Evolutionary conservation across 2,329 filamentous ascomycete species (phyloP).

Genomic region (Ceratocystis lukuohia): DNA sequence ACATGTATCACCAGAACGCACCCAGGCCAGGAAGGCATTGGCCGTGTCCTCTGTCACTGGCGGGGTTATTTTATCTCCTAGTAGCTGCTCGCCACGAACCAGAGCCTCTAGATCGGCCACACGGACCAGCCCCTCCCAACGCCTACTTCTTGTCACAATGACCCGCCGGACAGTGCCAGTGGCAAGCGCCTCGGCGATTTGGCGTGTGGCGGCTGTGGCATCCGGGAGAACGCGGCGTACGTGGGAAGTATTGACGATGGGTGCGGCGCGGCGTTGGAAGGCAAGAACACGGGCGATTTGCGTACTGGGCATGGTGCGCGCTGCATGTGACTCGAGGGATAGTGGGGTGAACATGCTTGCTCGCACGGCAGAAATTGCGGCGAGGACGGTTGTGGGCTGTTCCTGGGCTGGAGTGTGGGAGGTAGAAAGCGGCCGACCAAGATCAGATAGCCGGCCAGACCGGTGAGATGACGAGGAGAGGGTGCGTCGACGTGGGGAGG

Average conservation of each 20-base stretch:
- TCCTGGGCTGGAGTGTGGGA: background rate
- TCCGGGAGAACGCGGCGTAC: slow-evolving; percentile 49
- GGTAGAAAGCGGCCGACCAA: background rate
- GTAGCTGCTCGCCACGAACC: slow-evolving; percentile 26
- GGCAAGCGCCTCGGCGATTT: slow-evolving; percentile 47
- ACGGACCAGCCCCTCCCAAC: slow-evolving; percentile 53
- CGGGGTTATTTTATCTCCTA: slow-evolving; percentile 21
- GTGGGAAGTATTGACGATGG: slow-evolving; percentile 52
- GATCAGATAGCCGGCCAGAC: background rate
- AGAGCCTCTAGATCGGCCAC: slow-evolving; percentile 38
- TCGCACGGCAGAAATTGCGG: slow-evolving; percentile 51
- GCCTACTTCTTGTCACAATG: slow-evolving; percentile 36
- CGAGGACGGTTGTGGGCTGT: slow-evolving; percentile 26
- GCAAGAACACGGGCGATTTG: slow-evolving; percentile 51
- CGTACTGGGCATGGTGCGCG: slow-evolving; percentile 49
- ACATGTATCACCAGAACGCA: slow-evolving; percentile 22
- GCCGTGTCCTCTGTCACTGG: slow-evolving; percentile 27
- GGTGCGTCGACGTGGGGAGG: background rate
- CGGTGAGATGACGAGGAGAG: background rate
- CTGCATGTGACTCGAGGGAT: slow-evolving; percentile 36
- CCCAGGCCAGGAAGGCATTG: slow-evolving; percentile 35
- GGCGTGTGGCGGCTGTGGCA: slow-evolving; percentile 53
- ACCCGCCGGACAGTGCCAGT: slow-evolving; percentile 48
- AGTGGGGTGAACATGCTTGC: slow-evolving; percentile 47
- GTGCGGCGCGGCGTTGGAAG: slow-evolving; percentile 45